Evolutionary conservation across 2,329 filamentous ascomycete species (phyloP).

Genomic region (Geosmithia morbida): DNA sequence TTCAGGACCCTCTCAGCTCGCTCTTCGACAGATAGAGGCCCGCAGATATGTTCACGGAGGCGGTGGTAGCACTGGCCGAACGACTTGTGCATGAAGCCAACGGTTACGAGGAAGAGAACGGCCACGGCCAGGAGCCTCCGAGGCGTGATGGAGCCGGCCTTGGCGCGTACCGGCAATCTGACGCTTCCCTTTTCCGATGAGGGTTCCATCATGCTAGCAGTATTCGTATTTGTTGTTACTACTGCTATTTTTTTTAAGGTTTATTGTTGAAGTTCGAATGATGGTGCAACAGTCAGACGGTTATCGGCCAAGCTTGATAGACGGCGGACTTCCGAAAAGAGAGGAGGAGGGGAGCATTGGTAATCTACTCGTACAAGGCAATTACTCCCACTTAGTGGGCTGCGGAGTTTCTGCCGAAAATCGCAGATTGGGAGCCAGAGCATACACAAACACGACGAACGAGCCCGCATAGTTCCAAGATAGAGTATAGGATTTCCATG

Average conservation of each 20-base stretch:
- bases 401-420: neutral
- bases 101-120: slow-evolving; percentile 11
- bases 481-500: too few species aligned
- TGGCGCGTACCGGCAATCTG: neutral
- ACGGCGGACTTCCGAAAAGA: neutral
- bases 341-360: neutral
- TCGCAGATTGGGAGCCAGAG: neutral
- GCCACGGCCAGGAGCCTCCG: slow-evolving; percentile 9
- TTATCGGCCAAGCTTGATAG: neutral
- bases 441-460: too few species aligned
- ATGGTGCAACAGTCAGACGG: neutral
- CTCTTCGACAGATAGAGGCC: slow-evolving; percentile 20
- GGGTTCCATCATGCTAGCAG: neutral
- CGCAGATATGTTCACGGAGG: slow-evolving; percentile 9
- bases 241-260: neutral
- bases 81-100: slow-evolving; percentile 12
- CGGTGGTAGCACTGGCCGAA: slow-evolving; percentile 9
- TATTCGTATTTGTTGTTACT: neutral
- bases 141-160: slow-evolving; percentile 7
- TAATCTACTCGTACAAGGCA: neutral
- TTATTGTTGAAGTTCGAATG: neutral
- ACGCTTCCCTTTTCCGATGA: neutral
- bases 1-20: slow-evolving; percentile 30
- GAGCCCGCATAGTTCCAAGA: too few species aligned
- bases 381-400: neutral